Evolutionary conservation across 2,329 filamentous ascomycete species (phyloP), one percentile per base, ranked within the genome.

Genomic region (Uncinocarpus reesii): DNA sequence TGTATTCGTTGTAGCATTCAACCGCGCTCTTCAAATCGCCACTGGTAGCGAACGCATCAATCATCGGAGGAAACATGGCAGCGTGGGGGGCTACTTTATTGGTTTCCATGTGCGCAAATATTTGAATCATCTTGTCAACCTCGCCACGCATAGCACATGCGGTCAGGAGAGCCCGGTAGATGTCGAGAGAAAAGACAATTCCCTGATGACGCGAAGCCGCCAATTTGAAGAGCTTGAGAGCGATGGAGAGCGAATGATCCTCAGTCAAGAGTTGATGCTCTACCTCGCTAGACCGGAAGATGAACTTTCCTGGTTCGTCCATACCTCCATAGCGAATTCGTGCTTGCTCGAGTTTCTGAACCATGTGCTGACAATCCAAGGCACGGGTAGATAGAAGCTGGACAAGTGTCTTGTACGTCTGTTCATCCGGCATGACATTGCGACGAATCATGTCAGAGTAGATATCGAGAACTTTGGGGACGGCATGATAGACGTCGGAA

Each of bases 391-490:
- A 84, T 45, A 98, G 74, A 32, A 95, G 73, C 50, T 84, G 80
- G 48, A 98, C 84, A 15, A 98, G 73, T 28, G 88, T 88, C 61
- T 87, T 81, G 68, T 94, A 96, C 0, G 90, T 96, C 49, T 84
- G 79, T 47, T 81, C 80, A 63, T 95, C 83, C 6, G 90, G 89
- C 16, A 77, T 71, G 20, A 96, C 82, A 57, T 83, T 83, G 55
- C 89, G 84, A 55, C 83, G 81, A 57, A 95, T 80, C 92, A 98
- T 96, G 63, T 96, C 89, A 13, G 88, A 84, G 65, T 96, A 98
- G 45, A 98, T 85, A 69, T 95, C 89, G 45, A 96, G 76, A 4
- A 87, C 88, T 71, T 94, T 94, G 53, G 87, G 83, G 11, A 94
- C 86, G 45, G 92, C 80, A 68, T 93, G 84, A 47, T 84, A 83